These are phyloP conservation scores for Boletus rex-veris DNA, from an alignment of 768 basidiomycete species.

Conservation along the genomic window DNA sequence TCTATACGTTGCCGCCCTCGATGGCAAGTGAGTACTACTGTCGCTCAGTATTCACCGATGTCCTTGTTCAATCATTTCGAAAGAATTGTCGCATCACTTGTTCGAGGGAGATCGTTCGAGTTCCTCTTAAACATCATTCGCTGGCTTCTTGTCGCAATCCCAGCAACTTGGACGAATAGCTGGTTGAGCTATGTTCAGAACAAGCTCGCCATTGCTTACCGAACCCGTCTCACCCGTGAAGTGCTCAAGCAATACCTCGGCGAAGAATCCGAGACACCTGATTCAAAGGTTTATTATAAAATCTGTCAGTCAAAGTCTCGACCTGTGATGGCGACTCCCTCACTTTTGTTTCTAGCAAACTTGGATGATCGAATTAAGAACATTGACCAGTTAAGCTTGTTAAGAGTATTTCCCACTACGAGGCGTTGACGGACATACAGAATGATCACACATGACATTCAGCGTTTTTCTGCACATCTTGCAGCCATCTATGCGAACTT, in stretches of 20 bases:
- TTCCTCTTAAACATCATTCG: slow-evolving; percentile 84
- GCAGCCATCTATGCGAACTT: slow-evolving; percentile 94
- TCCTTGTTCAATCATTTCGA: neutral
- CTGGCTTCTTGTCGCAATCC: slow-evolving; percentile 91
- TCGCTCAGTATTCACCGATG: neutral
- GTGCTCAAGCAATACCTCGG: slow-evolving; percentile 85
- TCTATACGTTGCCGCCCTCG: slow-evolving; percentile 89
- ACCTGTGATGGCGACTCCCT: slow-evolving; percentile 1
- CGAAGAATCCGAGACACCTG: slow-evolving; percentile 55
- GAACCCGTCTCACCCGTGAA: slow-evolving; percentile 79
- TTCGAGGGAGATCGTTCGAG: slow-evolving; percentile 72
- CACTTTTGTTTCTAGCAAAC: slow-evolving; percentile 56
- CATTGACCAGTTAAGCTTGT: slow-evolving; percentile 73
- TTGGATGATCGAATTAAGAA: slow-evolving; percentile 96
- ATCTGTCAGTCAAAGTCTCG: slow-evolving; percentile 51
- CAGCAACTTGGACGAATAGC: slow-evolving; percentile 89
- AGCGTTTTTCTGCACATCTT: slow-evolving; percentile 84
- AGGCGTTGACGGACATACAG: slow-evolving; percentile 36
- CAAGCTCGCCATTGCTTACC: slow-evolving; percentile 86
- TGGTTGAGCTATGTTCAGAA: slow-evolving; percentile 93
- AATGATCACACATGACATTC: slow-evolving; percentile 95
- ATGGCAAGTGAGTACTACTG: slow-evolving; percentile 66
- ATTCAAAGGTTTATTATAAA: slow-evolving; percentile 92
- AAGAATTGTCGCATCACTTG: slow-evolving; percentile 93
- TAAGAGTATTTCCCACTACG: neutral